Evolutionary conservation across 2,329 filamentous ascomycete species (phyloP), one percentile per base, ranked within the genome.

Genomic region (Neonectria neomacrospora): DNA sequence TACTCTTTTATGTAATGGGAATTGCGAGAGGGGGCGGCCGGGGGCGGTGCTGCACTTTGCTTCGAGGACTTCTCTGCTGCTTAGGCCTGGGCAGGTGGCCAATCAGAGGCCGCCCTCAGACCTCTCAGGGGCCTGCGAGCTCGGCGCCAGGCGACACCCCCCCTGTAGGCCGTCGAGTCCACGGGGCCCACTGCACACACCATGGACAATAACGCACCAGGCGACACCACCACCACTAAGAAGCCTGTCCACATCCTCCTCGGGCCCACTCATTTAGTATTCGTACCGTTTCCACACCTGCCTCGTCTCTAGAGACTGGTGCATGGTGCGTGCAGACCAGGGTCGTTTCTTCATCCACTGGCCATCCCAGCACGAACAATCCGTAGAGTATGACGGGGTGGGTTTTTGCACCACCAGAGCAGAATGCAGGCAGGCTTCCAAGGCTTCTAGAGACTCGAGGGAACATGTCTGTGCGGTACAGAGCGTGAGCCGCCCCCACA

Each of bases 1-100:
- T 71, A 71, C 74, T 75, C 69, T 78, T 79, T 79, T 78, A 79
- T 78, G 77, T 78, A 78, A 78, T 77, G 74, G 75, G 71, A 77
- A 76, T 75, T 76, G 72, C 61, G 61, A 72, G 70, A 73, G 71
- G 70, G 70, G 68, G 70, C 70, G 60, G 67, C 67, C 67, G 70
- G 67, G 58, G 63, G 59, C 61, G 51, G 58, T 65, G 64, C 62
- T 52, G 58, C 56, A 56, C 58, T 54, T 23, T 50, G 22, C 54
- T 58, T 41, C 60, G 16, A 26, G 34, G 58, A 32, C 51, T 70
- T 70, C 58, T 70, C 69, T 68, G 65, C 62, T 69, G 58, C 51
- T 63, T 57, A 53, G 42, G 51, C 56, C 63, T 30, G 39, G 58
- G 54, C 47, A 54, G n/a, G 52, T 30, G 12, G 50, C 70, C 70